Base-by-base conservation (phyloP, 441 rosid species). In the Gossypium schwendimanii region DNA sequence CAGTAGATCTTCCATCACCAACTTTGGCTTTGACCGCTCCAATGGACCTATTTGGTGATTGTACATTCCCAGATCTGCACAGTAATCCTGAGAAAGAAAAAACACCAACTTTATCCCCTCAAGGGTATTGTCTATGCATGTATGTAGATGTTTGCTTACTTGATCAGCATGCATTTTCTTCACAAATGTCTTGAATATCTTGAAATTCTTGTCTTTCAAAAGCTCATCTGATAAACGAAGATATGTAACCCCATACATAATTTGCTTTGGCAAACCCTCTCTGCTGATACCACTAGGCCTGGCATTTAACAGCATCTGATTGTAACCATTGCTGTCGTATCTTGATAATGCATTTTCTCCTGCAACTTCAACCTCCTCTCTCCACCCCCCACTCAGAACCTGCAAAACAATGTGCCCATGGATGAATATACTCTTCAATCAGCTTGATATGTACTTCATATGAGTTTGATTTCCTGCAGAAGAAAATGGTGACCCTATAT, bases 161-260 rank as follows among this genome's bases (percentile, higher is more conserved):
- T 87, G 93, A 79, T 91, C 87, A 14, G 90, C 97, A 64, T 91
- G 95, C 92, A 89, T 86, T 75, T 88, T 89, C 85, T 76, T 91
- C 78, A 91, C 89, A 20, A 91, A 87, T 41, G 70, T 86, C 82
- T 84, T 89, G 85, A 93, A 91, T 70, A 84, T 14, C 31, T 80
- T 81, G 77, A 86, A 87, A 55, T 89, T 91, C 55, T 72, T 57
- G 58, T 70, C 73, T 63, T 82, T 24, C 7, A 87, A 50, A 4
- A 89, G 78, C 3, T 82, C 78, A 50, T 81, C 85, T 2, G 88
- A 85, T 50, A 91, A 75, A 8, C 95, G 83, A 41, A 91, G 91
- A 79, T 86, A 88, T 6, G 94, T 91, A 63, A 87, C 75, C 3
- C 96, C 96, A 39, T 67, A 84, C 89, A 91, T 89, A 73, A 79